Base-by-base conservation (phyloP, 1,284 basidiomycete species). In the Ceratobasidium sp. region DNA sequence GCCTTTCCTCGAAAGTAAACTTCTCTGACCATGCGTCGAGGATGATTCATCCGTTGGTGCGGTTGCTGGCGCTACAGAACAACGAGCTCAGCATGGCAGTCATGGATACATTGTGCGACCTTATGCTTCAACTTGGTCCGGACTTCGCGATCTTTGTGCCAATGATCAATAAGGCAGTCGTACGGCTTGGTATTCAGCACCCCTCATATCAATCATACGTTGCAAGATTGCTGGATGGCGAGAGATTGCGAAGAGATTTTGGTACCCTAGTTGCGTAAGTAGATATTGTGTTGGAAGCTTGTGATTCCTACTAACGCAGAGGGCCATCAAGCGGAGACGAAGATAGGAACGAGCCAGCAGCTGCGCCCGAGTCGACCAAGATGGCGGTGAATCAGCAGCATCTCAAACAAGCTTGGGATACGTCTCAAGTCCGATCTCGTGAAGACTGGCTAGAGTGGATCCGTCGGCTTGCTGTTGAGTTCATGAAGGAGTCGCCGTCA, bases 371-470 rank as follows among this genome's bases (percentile, higher is more conserved):
- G 79, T 89, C 90, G 43, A 90, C 89, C 26, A 98, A 95, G 83
- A 90, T 99, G 83, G 88, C 91, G 0, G 96, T 98, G 69, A 99
- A 99, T 80, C 98, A 99, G 81, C 95, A 98, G 79, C 95, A 98
- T 81, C 87, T 99, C 72, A 98, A 98, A 82, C 91, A 95, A 77
- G 96, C 96, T 0, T 99, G 98, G 97, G 96, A 98, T 78, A 90
- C 91, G 2, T 93, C 94, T 2, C 87, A 89, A 75, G 87, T 96
- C 8, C 85, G 87, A 16, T 92, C 92, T 0, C 87, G 87, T 73
- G 94, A 97, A 70, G 97, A 99, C 78, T 99, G 98, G 98, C 84
- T 88, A 30, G 95, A 97, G 62, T 99, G 98, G 98, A 91, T 98
- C 83, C 94, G 95, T 77, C 88, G 93, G 23, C 87, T 99, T 14